phyloP scores from a whole-genome alignment of 129 eudicot species.

The Chrysanthemum lavandulifolium region DNA sequence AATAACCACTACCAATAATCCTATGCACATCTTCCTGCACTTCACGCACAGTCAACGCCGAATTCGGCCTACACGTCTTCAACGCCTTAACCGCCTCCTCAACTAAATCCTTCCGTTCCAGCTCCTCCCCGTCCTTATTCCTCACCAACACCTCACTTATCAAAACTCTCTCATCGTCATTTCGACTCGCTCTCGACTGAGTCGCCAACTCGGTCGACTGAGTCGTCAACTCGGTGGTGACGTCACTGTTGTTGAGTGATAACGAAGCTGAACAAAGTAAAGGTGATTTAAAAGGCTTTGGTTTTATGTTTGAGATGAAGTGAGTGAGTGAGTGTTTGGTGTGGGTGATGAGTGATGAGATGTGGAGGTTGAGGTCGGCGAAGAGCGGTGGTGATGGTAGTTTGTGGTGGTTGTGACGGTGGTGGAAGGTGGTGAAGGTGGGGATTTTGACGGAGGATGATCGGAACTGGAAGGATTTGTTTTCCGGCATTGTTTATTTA shows the following conservation, averaged over 20 bases:
- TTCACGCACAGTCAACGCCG: slow-evolving; percentile 83
- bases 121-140: slow-evolving; percentile 91
- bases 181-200: slow-evolving; percentile 32
- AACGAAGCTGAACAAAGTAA: slow-evolving; percentile 54
- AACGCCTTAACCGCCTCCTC: slow-evolving; percentile 74
- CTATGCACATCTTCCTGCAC: slow-evolving; percentile 97
- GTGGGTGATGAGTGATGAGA: slow-evolving; percentile 31
- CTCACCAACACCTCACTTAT: slow-evolving; percentile 92
- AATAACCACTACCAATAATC: slow-evolving; percentile 85
- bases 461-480: slow-evolving; percentile 49
- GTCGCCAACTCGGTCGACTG: not conserved
- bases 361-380: slow-evolving; percentile 34
- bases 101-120: slow-evolving; percentile 92
- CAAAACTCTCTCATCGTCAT: slow-evolving; percentile 82
- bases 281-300: slow-evolving; percentile 4
- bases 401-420: slow-evolving; percentile 22
- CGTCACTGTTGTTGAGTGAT: slow-evolving; percentile 45
- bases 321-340: slow-evolving; percentile 40
- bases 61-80: slow-evolving; percentile 76
- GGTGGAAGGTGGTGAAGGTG: slow-evolving; percentile 22
- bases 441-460: slow-evolving; percentile 62
- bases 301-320: slow-evolving; percentile 27
- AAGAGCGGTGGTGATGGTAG: slow-evolving; percentile 23
- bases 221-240: slow-evolving; percentile 23
- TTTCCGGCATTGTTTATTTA: slow-evolving; percentile 73